Base-by-base conservation (phyloP, 2,329 filamentous ascomycete genomes). In the Fusarium continuum region DNA sequence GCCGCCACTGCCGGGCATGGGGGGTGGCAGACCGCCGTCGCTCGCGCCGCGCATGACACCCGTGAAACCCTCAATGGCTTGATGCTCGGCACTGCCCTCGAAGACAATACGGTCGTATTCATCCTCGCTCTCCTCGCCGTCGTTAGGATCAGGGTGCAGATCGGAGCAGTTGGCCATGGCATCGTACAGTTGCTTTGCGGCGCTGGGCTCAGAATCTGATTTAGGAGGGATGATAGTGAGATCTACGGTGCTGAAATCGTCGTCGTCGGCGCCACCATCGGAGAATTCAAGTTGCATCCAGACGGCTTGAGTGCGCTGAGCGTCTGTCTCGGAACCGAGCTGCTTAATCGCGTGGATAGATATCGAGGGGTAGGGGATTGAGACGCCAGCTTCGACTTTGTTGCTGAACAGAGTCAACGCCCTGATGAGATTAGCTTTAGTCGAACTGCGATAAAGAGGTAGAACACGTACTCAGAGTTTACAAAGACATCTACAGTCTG, bases 141-240 rank as follows among this genome's bases (percentile, higher is more conserved):
- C 78, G n/a, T 80, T 79, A 0, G 87, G 87, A 67, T 93, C 90
- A 0, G 91, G 91, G 71, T 93, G 88, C 13, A 93, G 78, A 70
- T 93, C 89, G 4, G 90, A 90, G 76, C 91, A 93, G 19, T 83
- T 83, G 2, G 90, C 88, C 60, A 93, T 86, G 31, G 91, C 90
- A 16, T 85, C 82, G 76, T 88, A 93, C 26, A 92, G 80, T 48
- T 82, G 57, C 64, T 69, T 71, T 60, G 71, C 63, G 38, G 61
- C 25, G 49, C 67, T 69, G n/a, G 68, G 49, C 14, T 71, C 57
- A 11, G 60, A 58, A 8, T 67, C 57, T 13, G 72, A 29, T 20
- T 54, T 51, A 6, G 73, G 76, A 3, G 89, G 89, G 14, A 89
- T 79, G 32, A 93, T 77, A 5, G 86, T 91, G 41, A 93, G 76